phyloP scores from a whole-genome alignment of 345 rosid species.

The Eucalyptus cloeziana region DNA sequence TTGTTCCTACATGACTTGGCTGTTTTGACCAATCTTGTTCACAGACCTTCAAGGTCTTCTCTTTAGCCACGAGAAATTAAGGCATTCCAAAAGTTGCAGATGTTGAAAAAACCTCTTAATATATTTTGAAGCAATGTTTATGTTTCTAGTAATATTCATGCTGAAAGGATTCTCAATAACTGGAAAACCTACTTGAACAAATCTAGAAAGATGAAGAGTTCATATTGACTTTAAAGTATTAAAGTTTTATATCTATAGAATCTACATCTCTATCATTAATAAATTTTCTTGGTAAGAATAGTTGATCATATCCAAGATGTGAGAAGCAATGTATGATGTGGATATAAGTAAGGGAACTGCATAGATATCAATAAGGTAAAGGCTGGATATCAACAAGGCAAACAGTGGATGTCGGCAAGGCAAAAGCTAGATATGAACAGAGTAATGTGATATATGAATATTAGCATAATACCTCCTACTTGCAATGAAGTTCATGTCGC shows the following conservation, averaged over 20 bases:
- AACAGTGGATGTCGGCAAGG: neutral
- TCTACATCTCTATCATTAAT: neutral
- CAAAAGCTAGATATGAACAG: neutral
- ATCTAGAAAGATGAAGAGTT: neutral
- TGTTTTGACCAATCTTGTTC: too few relatives aligned
- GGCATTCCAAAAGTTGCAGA: too few relatives aligned
- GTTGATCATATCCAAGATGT: neutral
- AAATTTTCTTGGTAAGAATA: neutral
- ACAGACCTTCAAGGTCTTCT: too few relatives aligned
- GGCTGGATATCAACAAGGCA: neutral
- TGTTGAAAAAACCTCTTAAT: too few relatives aligned
- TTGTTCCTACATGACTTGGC: too few relatives aligned
- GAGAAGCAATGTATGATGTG: neutral
- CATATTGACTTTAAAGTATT: neutral
- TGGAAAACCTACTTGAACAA: neutral
- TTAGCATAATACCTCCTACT: neutral
- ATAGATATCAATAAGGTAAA: neutral
- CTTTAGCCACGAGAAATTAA: too few relatives aligned
- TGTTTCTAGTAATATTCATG: too few relatives aligned
- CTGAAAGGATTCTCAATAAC: too few relatives aligned
- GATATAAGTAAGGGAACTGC: neutral
- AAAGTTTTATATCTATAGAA: neutral
- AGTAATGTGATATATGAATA: neutral
- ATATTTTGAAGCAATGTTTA: neutral
- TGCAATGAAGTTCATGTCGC: neutral